Evolutionary conservation across 208 protist genomes (phyloP), one percentile per base, ranked within the genome.

Genomic region (Trypanosoma melophagium): DNA sequence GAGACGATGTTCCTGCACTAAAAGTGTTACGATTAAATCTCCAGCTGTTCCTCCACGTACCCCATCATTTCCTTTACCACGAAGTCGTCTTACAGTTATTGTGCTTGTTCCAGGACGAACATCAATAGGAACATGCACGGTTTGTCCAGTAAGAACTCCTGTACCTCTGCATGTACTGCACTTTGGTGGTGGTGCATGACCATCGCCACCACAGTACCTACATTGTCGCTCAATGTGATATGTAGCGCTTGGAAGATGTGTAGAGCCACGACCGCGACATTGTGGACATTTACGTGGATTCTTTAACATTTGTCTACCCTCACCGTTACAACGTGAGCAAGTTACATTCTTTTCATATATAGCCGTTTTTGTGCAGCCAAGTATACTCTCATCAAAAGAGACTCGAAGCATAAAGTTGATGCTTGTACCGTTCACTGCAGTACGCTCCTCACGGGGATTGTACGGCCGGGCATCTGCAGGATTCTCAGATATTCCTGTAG

Each of bases 181-280:
- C 22, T 63, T 80, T 28, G 85, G 81, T 12, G 83, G 63, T 13
- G 87, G 77, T n/a, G 82, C 71, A 7, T 50, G 67, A 14, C 92
- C 92, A n/a, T 84, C 76, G 1, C 92, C 92, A 12, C 61, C 76
- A 62, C 92, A 97, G 67, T 84, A 87, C 25, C 74, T 73, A 62
- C 92, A 97, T 25, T 65, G 44, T 14, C 89, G 80, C 61, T 97
- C 89, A 44, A 97, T 81, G 70, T 90, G 83, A 68, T 95, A 97
- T 7, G 87, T 95, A 41, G 84, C 89, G 44, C 87, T 95, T 9
- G 90, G 87, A 21, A 96, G 50, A 60, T 81, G 52, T 42, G 69
- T 65, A 7, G 72, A 76, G 24, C 92, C 92, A 17, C 87, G 78
- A 28, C 92, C 92, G 9, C 84, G 66, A 59, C 92, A 97, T 71